Base-by-base conservation (phyloP, 176 grass and related monocot genomes). In the Puccinellia tenuiflora region DNA sequence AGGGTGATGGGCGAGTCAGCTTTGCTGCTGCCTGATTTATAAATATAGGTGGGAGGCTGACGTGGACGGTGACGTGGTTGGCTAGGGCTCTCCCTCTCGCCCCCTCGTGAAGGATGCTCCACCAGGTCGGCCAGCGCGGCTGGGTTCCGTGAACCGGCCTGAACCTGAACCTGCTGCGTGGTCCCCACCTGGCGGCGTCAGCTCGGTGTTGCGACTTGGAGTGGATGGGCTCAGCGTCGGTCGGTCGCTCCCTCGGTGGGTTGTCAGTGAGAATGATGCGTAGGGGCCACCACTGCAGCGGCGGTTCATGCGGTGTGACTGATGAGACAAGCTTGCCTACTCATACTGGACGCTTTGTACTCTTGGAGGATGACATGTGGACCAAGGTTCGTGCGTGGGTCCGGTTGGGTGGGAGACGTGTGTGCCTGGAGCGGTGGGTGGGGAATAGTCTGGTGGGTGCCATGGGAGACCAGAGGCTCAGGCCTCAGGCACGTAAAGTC, bases 11-110 rank as follows among this genome's bases (percentile, higher is more conserved):
- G 77, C 29, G 10, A 35, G 33, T 43, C 20, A 59, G 51, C 51
- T 52, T 54, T 29, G 56, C 26, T 29, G 56, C 26, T 24, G 39
- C 21, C 3, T 29, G 4, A 47, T 85, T 82, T 74, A 66, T 68
- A 63, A 31, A 88, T 81, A 88, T 81, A 83, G 73, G 9, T 79
- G 65, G 24, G 8, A 16, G 43, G 28, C 59, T 88, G 90, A 91
- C 90, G 55, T 91, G 90, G 86, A 81, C 4, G 4, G 42, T 85
- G 90, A 88, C 83, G 79, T 88, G 90, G 86, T 31, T 68, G 83
- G 86, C 74, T 86, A 88, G 79, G 83, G 83, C 47, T 88, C 71
- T 35, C 47, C 86, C 71, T 35, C 40, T n/a, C 16, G 37, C 38
- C 24, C 35, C 26, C 24, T 45, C 15, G 11, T 22, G 53, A 68